Conservation (phyloP, 768 basidiomycete species). For the Tulasnella calospora region DNA sequence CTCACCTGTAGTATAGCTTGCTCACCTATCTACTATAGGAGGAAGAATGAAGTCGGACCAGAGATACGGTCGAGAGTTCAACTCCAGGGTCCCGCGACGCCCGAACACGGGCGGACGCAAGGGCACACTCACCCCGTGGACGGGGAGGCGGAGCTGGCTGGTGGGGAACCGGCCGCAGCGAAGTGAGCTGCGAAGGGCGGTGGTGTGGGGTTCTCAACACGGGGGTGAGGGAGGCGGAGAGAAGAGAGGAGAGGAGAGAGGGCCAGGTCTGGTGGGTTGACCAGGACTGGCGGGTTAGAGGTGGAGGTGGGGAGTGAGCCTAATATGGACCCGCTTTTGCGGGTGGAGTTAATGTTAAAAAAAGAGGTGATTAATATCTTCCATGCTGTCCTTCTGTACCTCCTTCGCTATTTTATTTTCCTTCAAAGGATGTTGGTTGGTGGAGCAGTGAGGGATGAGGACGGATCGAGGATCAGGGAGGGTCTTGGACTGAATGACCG, state of each 20-base stretch:
- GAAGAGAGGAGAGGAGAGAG: background rate
- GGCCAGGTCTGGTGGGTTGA: background rate
- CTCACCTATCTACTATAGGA: background rate
- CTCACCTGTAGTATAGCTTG: background rate
- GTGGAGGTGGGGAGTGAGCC: background rate
- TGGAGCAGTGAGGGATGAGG: too few relatives aligned
- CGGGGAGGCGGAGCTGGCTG: slow-evolving; percentile 6
- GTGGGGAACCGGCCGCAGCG: background rate
- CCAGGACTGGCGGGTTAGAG: background rate
- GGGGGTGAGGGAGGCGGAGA: background rate
- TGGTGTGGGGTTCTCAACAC: slow-evolving; percentile 2
- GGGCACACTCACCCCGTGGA: background rate
- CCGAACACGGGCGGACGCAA: background rate
- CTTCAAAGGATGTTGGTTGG: too few relatives aligned
- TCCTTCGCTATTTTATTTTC: background rate
- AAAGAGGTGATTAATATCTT: background rate
- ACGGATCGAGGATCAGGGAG: too few relatives aligned
- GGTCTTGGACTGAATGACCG: too few relatives aligned
- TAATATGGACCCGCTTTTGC: background rate
- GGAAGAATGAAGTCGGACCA: background rate
- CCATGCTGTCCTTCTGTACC: background rate
- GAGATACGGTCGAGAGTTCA: background rate
- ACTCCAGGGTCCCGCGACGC: background rate
- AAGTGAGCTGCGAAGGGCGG: background rate
- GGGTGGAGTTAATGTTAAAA: background rate